Evolutionary conservation across 495 filamentous ascomycete genomes (phyloP), one percentile per base, ranked within the genome.

Genomic region (Wilcoxina mikolae): DNA sequence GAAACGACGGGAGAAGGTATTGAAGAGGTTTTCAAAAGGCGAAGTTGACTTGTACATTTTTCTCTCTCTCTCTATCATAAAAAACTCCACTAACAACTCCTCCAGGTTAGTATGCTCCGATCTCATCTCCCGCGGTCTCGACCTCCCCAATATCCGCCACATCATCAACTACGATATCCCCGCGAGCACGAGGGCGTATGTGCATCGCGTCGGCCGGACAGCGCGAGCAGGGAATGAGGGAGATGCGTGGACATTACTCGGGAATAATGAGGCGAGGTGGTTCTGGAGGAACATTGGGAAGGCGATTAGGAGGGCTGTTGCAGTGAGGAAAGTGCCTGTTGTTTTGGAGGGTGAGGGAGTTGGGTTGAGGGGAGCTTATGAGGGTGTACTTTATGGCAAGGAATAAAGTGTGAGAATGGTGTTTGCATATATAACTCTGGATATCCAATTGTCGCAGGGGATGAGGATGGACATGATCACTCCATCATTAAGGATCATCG

Each of bases 101-200:
- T 28, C 43, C 2, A 75, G 94, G 38, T 78, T 95, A 9, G 80
- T 95, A 33, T 87, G 90, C 7, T 91, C 91, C 0, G 91, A 98
- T 64, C 82, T 90, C 23, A 87, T 90, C 1, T 83, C 90, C 0
- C 84, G 93, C 43, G 91, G 91, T 62, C 78, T 98, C n/a, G 91
- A 98, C 65, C 72, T 95, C 1, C 75, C 75, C 0, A 76, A 79
- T 23, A 73, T 96, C 23, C 79, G 79, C 23, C 83, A 94, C 58
- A 87, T 96, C 10, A 72, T 96, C 61, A 98, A 96, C 69, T 98
- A 95, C 70, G 91, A 98, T 66, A 83, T 95, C 44, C 93, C 91
- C 1, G 86, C 79, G 33, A 89, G 85, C 0, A 80, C 82, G 4
- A 87, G 88, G 3, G 79, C 82, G 4, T 98, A 98, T 59, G 83